These are phyloP conservation scores for Fusarium chuoi DNA, from an alignment of 2,329 filamentous ascomycete genomes.

Conservation along the genomic window DNA sequence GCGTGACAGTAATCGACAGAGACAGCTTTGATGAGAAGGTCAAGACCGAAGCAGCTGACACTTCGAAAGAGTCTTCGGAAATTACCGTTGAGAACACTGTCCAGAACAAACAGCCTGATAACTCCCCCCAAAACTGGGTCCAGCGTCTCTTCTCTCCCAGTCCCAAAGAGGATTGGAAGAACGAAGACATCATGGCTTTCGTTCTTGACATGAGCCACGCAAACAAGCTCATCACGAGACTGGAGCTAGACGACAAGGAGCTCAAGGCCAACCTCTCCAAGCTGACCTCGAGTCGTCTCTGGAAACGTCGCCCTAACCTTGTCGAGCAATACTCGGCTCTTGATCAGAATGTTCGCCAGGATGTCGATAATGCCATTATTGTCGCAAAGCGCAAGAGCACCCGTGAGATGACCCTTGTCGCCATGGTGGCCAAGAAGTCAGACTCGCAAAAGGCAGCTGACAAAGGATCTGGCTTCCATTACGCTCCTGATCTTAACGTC, in stretches of 20 bases:
- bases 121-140: neutral
- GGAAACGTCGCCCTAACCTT: neutral
- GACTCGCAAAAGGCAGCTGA: neutral
- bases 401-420: neutral
- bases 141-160: neutral
- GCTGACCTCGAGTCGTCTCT: neutral
- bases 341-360: neutral
- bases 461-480: neutral
- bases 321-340: neutral
- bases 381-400: neutral
- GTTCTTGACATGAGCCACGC: neutral
- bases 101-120: rapidly evolving
- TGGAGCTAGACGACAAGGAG: neutral
- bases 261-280: neutral
- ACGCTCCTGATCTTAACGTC: neutral
- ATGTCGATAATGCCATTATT: neutral
- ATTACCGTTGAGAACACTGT: too few species aligned
- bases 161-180: neutral
- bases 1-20: too few species aligned
- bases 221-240: neutral
- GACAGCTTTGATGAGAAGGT: neutral
- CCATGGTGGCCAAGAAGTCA: neutral
- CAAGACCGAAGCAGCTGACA: neutral
- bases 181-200: neutral
- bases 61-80: neutral